Conservation (phyloP, 2,329 filamentous ascomycete species). For the Fusarium nelsonii region DNA sequence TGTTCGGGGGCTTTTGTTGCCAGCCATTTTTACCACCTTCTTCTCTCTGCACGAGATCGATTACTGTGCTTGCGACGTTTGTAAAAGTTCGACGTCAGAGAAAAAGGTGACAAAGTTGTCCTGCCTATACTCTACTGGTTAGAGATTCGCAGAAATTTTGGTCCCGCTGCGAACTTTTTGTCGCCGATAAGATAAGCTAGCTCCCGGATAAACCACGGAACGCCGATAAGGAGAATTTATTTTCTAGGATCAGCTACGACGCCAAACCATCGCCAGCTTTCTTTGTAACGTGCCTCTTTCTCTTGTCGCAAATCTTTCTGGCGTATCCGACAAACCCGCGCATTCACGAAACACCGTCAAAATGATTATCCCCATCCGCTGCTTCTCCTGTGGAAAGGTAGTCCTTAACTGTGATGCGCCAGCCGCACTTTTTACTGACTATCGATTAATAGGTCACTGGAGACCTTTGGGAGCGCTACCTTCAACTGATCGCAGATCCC, state of each 20-base stretch:
- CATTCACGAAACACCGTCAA: constrained; percentile 55
- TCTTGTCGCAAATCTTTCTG: constrained; percentile 44
- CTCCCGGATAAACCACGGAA: constrained; percentile 50
- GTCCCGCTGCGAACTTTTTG: constrained; percentile 57
- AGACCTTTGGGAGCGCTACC: constrained; percentile 96
- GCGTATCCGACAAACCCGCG: constrained; percentile 22
- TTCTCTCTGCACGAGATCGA: constrained; percentile 14
- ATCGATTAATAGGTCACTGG: constrained; percentile 80
- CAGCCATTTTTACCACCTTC: constrained; percentile 51
- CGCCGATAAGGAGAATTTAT: constrained; percentile 44
- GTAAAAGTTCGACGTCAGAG: constrained; percentile 36
- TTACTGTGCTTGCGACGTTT: constrained; percentile 37
- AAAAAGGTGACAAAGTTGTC: constrained; percentile 32
- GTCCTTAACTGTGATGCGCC: constrained; percentile 17
- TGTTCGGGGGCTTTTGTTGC: constrained; percentile 49
- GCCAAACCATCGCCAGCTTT: constrained; percentile 38
- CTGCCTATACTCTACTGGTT: constrained; percentile 28
- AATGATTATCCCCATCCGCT: constrained; percentile 99
- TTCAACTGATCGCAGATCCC: constrained; percentile 83
- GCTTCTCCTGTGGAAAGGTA: constrained; percentile 99
- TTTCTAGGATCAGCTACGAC: constrained; percentile 31
- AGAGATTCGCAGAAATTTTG: constrained; percentile 55
- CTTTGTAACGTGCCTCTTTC: constrained; percentile 30
- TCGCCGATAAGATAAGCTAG: constrained; percentile 56
- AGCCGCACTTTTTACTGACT: constrained; percentile 43